Conservation (phyloP, 2,329 filamentous ascomycete genomes). For the Verticillium klebahnii region DNA sequence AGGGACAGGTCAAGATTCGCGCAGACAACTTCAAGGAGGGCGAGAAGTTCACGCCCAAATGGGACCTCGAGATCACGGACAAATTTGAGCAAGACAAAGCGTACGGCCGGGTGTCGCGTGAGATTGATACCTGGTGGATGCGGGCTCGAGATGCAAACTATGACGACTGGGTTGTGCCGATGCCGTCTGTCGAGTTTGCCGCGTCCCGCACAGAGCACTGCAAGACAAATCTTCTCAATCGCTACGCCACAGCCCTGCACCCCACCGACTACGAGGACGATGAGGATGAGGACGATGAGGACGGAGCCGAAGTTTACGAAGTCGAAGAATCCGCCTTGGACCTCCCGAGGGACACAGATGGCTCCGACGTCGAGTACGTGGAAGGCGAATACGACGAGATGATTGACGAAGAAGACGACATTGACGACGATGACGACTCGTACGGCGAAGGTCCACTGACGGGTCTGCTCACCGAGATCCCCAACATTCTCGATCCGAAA, state of each 20-base stretch:
- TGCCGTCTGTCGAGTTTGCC: constrained; percentile 58
- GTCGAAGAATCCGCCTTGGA: constrained; percentile 17
- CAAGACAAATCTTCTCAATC: constrained; percentile 54
- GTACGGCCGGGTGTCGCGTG: constrained; percentile 58
- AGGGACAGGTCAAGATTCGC: constrained; percentile 24
- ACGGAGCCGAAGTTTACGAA: constrained; percentile 39
- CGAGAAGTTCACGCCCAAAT: constrained; percentile 41
- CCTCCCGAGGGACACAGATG: constrained; percentile 20
- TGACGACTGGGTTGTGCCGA: constrained; percentile 52
- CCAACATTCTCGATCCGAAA: constrained; percentile 87
- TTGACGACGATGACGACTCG: constrained; percentile 71
- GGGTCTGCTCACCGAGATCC: constrained; percentile 86
- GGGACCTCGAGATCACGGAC: constrained; percentile 47
- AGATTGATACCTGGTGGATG: constrained; percentile 63
- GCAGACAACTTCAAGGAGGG: constrained; percentile 28
- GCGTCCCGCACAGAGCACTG: constrained; percentile 53
- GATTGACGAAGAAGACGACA: constrained; percentile 55
- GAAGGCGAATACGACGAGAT: constrained; percentile 48
- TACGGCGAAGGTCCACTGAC: constrained; percentile 74
- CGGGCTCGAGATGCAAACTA: constrained; percentile 56
- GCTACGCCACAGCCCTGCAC: constrained; percentile 35
- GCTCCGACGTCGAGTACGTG: constrained; percentile 28
- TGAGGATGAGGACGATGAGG: constrained; percentile 48
- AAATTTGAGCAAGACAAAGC: constrained; percentile 55
- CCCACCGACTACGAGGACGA: constrained; percentile 34